Percentiles rank a stretch among this genome's conserved stretches.
These are phyloP conservation scores for Raphanus raphanistrum DNA, from an alignment of 345 rosid genomes.

Conservation along the genomic window DNA sequence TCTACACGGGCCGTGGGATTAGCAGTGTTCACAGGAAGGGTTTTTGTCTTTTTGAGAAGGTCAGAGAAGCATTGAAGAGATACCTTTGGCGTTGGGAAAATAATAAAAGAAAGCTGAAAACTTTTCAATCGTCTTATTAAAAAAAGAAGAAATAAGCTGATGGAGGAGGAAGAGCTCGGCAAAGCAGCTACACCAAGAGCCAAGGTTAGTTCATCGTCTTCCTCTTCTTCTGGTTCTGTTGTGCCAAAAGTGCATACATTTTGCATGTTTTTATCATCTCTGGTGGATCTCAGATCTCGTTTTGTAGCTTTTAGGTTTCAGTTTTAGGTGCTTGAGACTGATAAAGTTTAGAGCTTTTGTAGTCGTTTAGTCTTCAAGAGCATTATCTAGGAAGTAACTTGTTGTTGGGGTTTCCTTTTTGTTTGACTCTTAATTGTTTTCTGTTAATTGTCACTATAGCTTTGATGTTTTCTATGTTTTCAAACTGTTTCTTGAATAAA, in stretches of 20 bases:
- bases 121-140: not conserved
- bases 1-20: not conserved
- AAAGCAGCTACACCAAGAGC: constrained; percentile 11
- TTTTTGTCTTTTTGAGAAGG: not conserved
- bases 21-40: not conserved
- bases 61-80: not conserved
- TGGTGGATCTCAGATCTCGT: constrained; percentile 11
- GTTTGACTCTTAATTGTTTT: too few species aligned
- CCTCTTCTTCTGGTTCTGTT: not conserved
- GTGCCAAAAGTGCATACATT: not conserved
- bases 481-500: not conserved
- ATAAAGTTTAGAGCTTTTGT: not conserved
- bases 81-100: not conserved
- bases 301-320: constrained; percentile 8
- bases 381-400: not conserved
- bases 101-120: not conserved
- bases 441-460: not conserved
- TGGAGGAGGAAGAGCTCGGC: constrained; percentile 30
- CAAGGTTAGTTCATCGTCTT: constrained; percentile 5
- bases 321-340: not conserved
- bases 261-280: not conserved
- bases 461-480: not conserved
- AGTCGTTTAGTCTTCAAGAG: not conserved
- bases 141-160: not conserved
- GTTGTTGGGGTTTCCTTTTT: not conserved